Evolutionary conservation across 164 flowering plant species (phyloP), one percentile per base, ranked within the genome.

Genomic region (Nymphaea thermarum): DNA sequence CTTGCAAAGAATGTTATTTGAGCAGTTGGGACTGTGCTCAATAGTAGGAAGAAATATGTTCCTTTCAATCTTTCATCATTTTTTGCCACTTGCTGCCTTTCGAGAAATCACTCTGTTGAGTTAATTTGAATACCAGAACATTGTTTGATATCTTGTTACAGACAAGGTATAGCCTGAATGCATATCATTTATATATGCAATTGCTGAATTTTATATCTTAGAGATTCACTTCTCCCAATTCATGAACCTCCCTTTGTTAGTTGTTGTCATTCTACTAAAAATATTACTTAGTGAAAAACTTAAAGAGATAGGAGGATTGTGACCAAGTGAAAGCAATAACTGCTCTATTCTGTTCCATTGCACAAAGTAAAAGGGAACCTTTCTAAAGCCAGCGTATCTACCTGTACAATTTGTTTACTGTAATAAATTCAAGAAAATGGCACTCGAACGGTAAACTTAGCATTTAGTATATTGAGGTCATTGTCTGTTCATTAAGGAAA

Each of bases 81-180:
- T 41, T 63, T n/a, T 68, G 67, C 43, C 64, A 43, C 55, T 43
- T 55, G 67, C 43, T 62, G n/a, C 60, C 70, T 42, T 81, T 59
- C 85, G 91, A 96, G 99, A 94, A 74, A 94, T 94, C 76, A 85
- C 82, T 43, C 86, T 94, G 63, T 67, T 94, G 63, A 91, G 97
- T 74, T 83, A 79, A 80, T 90, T 91, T 65, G 82, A 94, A 76
- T 97, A 94, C 77, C 87, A 88, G 70, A 94, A 94, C 75, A 94
- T 94, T 41, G 99, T 94, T 67, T 95, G 76, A 66, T 94, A 94
- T 77, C 77, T 77, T 72, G 99, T 97, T 69, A 90, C 96, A 60
- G 82, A 83, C 43, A 88, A 77, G 97, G 99, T 94, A 82, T 36
- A 12, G 2, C 3, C 55, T 47, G 55, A 2, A 6, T 3, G 3